Evolutionary conservation across 1,139 yeast genomes (phyloP), one percentile per base, ranked within the genome.

Genomic region (Yamadazyma triangularis): DNA sequence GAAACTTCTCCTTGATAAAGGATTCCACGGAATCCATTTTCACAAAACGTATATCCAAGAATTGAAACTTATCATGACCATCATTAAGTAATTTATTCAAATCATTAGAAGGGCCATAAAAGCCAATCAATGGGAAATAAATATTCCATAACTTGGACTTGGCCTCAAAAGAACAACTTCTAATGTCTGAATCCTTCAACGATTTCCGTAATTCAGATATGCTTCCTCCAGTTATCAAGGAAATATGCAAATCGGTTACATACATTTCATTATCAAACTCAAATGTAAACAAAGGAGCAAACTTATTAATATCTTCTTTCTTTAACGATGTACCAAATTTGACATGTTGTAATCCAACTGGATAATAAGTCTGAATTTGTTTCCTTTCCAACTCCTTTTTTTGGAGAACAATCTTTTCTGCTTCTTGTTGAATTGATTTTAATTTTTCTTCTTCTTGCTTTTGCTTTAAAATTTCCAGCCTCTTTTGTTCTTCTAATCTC

Each of bases 161-260:
- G 22, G 74, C 73, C 3, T 44, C 48, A 1, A 41, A 40, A 1
- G 58, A 51, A 2, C 70, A 53, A 11, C 31, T 31, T 9, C 9
- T 24, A 12, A 13, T 51, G 3, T 70, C 53, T 4, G 48, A 53
- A 15, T 39, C 34, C 2, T 57, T 52, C 35, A 53, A 54, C 22
- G 48, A 50, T 5, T 41, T 44, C 31, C 57, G 57, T 9, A 77
- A 46, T 25, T 61, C 55, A 24, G 64, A 64, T 11, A 64, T 51
- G 8, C 44, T 35, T 0, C 48, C 32, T 4, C 81, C 85, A 8
- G 81, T 58, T 1, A 79, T 42, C 25, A 84, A 58, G 2, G 78
- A 63, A 4, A 80, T 52, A 48, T 87, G 96, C 23, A 84, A 51
- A 51, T 87, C 95, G 15, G 77, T 53, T 9, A 79, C 75, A 46